phyloP scores from a whole-genome alignment of 805 yeast species.

The Huiozyma sinensis region DNA sequence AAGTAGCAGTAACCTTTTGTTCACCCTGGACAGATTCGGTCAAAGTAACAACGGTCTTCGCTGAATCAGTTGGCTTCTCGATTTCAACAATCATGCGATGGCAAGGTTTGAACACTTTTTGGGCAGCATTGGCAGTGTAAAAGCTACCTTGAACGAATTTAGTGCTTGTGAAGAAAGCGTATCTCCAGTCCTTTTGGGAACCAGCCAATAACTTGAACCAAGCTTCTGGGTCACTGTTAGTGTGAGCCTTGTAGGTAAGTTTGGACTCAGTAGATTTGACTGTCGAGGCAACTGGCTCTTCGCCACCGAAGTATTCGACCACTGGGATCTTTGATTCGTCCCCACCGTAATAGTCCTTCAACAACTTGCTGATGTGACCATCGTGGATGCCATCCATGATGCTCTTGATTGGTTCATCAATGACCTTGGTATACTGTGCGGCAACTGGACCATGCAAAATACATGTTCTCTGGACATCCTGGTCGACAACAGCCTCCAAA shows the following conservation, averaged over 20 bases:
- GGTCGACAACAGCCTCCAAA: conserved; percentile 88
- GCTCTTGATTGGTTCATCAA: conserved; percentile 86
- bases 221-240: conserved; percentile 29
- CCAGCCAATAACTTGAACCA: conserved; percentile 88
- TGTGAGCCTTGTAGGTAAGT: conserved; percentile 31
- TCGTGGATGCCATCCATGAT: conserved; percentile 83
- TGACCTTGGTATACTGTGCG: conserved; percentile 77
- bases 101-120: conserved; percentile 68
- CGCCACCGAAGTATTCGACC: conserved; percentile 82
- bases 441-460: conserved; percentile 98
- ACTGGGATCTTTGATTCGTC: conserved; percentile 69
- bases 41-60: conserved; percentile 52
- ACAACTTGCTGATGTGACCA: conserved; percentile 67
- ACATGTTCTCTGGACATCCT: conserved; percentile 98
- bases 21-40: conserved; percentile 67
- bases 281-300: conserved; percentile 35
- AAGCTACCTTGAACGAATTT: conserved; percentile 78
- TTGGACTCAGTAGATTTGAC: conserved; percentile 26
- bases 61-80: conserved; percentile 37
- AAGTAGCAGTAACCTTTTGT: conserved; percentile 51
- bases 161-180: conserved; percentile 71
- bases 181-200: conserved; percentile 70
- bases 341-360: conserved; percentile 59
- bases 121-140: conserved; percentile 70
- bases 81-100: conserved; percentile 55